phyloP scores from a whole-genome alignment of 2,329 filamentous ascomycete species.

The Taxawa tesnikishii region DNA sequence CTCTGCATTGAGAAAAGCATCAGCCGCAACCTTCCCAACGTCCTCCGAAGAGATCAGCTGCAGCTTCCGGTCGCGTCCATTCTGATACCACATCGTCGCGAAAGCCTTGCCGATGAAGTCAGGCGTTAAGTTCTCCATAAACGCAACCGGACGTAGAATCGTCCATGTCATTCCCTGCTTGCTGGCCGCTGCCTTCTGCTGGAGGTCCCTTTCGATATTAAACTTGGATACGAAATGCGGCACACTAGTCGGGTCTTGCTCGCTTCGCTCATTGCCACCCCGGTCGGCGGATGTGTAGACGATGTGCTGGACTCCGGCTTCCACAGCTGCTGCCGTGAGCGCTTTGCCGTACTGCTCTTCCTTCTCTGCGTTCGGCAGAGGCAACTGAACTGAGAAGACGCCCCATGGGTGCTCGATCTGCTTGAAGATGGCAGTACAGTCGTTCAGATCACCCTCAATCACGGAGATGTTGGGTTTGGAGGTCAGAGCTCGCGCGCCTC shows the following conservation, averaged over 20 bases:
- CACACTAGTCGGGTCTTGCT: constrained; percentile 41
- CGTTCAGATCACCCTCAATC: no score
- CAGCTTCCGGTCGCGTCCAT: constrained; percentile 9
- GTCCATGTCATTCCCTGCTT: constrained; percentile 52
- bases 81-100: constrained; percentile 22
- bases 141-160: constrained; percentile 48
- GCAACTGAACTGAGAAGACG: no score
- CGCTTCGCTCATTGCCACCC: constrained; percentile 38
- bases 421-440: no score
- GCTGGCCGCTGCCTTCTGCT: constrained; percentile 27
- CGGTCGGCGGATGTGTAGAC: constrained; percentile 48
- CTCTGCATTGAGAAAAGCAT: constrained; percentile 31
- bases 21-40: constrained; percentile 38
- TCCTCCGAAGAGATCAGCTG: constrained; percentile 26
- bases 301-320: constrained; percentile 44
- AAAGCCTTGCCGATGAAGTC: constrained; percentile 37
- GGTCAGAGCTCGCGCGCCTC: no score
- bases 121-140: constrained; percentile 46
- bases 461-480: no score
- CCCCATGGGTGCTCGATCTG: no score
- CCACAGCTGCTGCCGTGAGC: constrained; percentile 45
- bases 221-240: constrained; percentile 51
- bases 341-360: constrained; percentile 45
- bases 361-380: no score
- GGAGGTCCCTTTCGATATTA: constrained; percentile 48